Conservation (phyloP, 2,329 filamentous ascomycete species). For the Ascochyta lentis region DNA sequence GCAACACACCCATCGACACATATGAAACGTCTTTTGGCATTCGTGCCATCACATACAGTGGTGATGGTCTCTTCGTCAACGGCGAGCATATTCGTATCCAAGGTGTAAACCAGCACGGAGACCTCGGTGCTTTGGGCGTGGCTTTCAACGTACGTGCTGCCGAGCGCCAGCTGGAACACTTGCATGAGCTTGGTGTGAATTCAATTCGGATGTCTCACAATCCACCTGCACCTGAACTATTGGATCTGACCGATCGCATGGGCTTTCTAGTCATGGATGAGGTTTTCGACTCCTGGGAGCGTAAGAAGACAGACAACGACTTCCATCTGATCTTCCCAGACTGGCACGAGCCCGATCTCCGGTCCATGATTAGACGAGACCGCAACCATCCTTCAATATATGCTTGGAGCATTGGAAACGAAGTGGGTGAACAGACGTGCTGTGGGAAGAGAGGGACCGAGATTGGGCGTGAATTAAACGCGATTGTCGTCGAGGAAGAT, state of each 20-base stretch:
- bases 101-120: conserved; percentile 60
- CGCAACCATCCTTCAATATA: conserved; percentile 63
- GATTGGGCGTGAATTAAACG: conserved; percentile 46
- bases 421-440: conserved; percentile 58
- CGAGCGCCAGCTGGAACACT: conserved; percentile 57
- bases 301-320: conserved; percentile 56
- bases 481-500: conserved; percentile 56
- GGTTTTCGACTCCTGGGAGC: conserved; percentile 61
- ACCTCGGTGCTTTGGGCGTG: conserved; percentile 58
- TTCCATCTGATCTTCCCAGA: conserved; percentile 61
- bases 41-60: conserved; percentile 52
- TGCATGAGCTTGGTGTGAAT: conserved; percentile 61
- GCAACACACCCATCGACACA: conserved; percentile 44
- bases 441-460: conserved; percentile 36
- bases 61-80: conserved; percentile 57
- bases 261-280: conserved; percentile 62
- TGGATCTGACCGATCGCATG: conserved; percentile 58
- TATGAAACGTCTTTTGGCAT: conserved; percentile 62
- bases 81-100: conserved; percentile 54
- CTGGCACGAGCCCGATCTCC: conserved; percentile 62
- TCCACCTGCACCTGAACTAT: conserved; percentile 59
- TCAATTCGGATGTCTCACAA: conserved; percentile 62
- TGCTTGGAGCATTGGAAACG: conserved; percentile 63
- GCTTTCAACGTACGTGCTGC: conserved; percentile 60
- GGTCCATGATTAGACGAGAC: conserved; percentile 60